Percentiles rank a stretch among this genome's conserved stretches.
phyloP scores from a whole-genome alignment of 345 rosid genomes.

The Populus deltoides region DNA sequence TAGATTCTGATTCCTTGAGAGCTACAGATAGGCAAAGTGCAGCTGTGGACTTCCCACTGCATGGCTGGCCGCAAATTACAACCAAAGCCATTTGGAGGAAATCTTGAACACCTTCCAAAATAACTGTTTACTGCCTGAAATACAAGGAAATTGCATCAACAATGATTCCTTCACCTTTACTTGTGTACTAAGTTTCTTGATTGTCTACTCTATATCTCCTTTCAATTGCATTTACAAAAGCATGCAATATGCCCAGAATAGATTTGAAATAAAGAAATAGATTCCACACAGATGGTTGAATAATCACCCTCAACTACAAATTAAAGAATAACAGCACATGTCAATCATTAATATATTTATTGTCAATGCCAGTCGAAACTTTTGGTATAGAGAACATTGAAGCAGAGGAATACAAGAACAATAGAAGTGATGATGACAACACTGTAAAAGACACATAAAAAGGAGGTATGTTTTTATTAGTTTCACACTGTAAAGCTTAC shows the following conservation, averaged over 20 bases:
- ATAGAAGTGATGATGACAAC: neutral
- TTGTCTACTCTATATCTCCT: constrained; percentile 9
- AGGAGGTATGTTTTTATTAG: neutral
- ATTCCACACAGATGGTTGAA: neutral
- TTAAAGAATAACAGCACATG: neutral
- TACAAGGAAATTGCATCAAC: constrained; percentile 4
- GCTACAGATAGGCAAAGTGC: constrained; percentile 60
- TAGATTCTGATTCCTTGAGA: constrained; percentile 63
- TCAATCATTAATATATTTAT: neutral
- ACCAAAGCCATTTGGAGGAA: constrained; percentile 66
- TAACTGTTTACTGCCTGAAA: constrained; percentile 2
- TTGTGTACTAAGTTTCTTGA: neutral
- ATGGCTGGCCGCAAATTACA: constrained; percentile 91
- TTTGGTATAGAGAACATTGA: neutral
- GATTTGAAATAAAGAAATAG: neutral
- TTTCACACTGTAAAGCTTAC: neutral
- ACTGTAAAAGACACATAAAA: neutral
- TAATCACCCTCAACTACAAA: neutral
- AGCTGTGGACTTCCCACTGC: constrained; percentile 86
- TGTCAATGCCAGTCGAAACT: neutral
- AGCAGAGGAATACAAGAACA: neutral
- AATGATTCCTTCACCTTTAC: neutral
- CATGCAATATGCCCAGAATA: neutral
- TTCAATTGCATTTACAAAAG: neutral
- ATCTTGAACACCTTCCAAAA: neutral